A percentile compares a stretch with the other conserved stretches of the same genome.
phyloP scores from a whole-genome alignment of 495 filamentous ascomycete genomes.

The Hypoxylon rickii region DNA sequence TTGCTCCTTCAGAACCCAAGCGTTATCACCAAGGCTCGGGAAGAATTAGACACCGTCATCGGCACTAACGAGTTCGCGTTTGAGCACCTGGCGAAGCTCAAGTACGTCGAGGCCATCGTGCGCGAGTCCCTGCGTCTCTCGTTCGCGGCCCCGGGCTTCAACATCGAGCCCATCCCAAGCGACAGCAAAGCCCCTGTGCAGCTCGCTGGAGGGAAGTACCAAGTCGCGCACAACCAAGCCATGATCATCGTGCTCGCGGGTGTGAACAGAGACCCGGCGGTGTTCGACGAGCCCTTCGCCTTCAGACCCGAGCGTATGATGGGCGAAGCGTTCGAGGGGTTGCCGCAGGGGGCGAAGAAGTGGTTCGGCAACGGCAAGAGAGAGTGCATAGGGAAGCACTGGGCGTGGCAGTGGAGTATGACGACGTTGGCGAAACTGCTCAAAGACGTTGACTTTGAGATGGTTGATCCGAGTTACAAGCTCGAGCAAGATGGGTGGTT shows the following conservation, averaged over 20 bases:
- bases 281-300: constrained; percentile 66
- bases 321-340: constrained; percentile 61
- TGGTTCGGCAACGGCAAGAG: constrained; percentile 72
- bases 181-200: constrained; percentile 49
- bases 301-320: constrained; percentile 72
- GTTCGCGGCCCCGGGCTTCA: constrained; percentile 70
- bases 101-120: constrained; percentile 67
- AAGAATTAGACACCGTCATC: constrained; percentile 67
- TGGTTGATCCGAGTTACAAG: constrained; percentile 59
- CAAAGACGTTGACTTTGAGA: constrained; percentile 64
- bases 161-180: constrained; percentile 59
- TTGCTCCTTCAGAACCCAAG: constrained; percentile 65
- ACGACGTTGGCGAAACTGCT: constrained; percentile 61
- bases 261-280: constrained; percentile 68
- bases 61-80: constrained; percentile 56
- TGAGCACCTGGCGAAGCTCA: constrained; percentile 62
- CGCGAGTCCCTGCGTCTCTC: constrained; percentile 69
- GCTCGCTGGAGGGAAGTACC: constrained; percentile 66
- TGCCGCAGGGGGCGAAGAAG: constrained; percentile 66
- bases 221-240: constrained; percentile 61
- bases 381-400: constrained; percentile 69
- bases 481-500: constrained; percentile 59
- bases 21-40: constrained; percentile 62
- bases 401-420: constrained; percentile 67
- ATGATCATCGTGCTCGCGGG: constrained; percentile 64